These are phyloP conservation scores for Verbena officinalis DNA, from an alignment of 257 asterid species.

Conservation along the genomic window DNA sequence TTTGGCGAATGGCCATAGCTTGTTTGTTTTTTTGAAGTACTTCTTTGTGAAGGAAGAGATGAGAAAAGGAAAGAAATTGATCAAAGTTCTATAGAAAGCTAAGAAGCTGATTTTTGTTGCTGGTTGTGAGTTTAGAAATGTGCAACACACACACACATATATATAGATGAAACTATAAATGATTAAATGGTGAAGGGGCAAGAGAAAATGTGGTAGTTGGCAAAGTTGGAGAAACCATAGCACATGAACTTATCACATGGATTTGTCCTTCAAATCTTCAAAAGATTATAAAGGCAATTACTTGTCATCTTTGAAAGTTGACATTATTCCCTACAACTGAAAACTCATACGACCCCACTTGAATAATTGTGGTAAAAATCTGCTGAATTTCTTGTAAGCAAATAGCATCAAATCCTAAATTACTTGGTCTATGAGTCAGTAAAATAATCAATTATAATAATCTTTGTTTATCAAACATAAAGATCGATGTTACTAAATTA, in stretches of 20 bases:
- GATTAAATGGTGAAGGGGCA: too few species aligned
- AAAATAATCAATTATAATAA: too few species aligned
- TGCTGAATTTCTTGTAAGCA: neutral
- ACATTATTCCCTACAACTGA: neutral
- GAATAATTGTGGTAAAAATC: neutral
- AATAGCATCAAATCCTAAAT: too few species aligned
- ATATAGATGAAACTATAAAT: neutral
- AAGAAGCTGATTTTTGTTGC: constrained; percentile 3
- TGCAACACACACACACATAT: neutral
- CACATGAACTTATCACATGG: neutral
- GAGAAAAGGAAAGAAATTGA: too few species aligned
- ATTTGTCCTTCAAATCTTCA: neutral
- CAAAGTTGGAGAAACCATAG: neutral
- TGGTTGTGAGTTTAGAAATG: constrained; percentile 2
- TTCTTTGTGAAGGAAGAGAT: too few species aligned
- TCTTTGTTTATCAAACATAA: too few species aligned
- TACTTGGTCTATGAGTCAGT: too few species aligned
- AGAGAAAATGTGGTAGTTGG: neutral
- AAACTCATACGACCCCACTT: neutral
- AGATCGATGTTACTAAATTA: too few species aligned
- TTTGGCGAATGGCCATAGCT: constrained; percentile 42
- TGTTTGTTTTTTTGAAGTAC: neutral
- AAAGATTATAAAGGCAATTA: neutral
- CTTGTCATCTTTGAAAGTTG: neutral
- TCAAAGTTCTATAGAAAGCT: neutral